Conservation (phyloP, 306 rosid genomes). For the Myrica gale region DNA sequence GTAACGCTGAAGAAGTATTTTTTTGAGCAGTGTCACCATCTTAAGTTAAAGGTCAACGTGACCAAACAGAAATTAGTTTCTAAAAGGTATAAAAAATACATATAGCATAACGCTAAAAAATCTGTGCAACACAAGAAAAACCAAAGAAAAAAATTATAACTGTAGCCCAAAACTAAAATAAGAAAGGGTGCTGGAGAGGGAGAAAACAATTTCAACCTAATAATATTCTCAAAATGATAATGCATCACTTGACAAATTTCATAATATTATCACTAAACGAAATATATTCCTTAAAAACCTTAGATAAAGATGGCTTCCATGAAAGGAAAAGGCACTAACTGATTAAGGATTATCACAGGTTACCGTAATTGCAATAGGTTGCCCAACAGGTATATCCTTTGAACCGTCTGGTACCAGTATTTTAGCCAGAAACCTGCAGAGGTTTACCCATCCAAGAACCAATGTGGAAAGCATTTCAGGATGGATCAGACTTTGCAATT, state of each 20-base stretch:
- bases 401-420: constrained; percentile 91
- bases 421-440: constrained; percentile 81
- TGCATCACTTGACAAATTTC: neutral
- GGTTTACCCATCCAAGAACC: constrained; percentile 26
- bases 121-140: neutral
- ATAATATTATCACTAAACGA: neutral
- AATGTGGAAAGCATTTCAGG: constrained; percentile 26
- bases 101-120: neutral
- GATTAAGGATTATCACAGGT: constrained; percentile 26
- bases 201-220: neutral
- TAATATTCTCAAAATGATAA: neutral
- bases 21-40: neutral
- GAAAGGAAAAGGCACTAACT: constrained; percentile 8
- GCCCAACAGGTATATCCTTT: constrained; percentile 88
- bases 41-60: constrained; percentile 14
- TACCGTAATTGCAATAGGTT: constrained; percentile 87
- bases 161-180: neutral
- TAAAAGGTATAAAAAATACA: neutral
- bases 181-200: neutral
- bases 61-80: constrained; percentile 2
- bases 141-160: neutral
- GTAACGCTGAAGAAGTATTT: neutral
- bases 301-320: neutral
- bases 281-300: neutral
- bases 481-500: constrained; percentile 16